Conservation (phyloP, 106 monocot species). For the Acorus calamus region DNA sequence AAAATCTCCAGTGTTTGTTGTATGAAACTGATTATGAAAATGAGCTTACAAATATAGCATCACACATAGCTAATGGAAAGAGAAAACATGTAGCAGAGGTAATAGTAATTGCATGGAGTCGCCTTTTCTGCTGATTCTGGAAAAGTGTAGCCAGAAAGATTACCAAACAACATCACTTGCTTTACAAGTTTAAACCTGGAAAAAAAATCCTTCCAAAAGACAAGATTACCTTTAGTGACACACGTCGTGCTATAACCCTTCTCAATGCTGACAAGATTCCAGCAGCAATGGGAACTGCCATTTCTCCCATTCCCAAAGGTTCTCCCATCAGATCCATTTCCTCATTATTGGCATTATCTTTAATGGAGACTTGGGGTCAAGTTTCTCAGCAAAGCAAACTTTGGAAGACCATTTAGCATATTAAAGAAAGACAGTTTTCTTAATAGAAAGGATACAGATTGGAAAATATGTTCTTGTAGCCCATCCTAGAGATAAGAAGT, state of each 20-base stretch:
- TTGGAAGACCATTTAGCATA: neutral
- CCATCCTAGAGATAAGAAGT: constrained; percentile 74
- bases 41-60: constrained; percentile 63
- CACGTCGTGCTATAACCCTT: constrained; percentile 84
- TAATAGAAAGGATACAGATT: constrained; percentile 53
- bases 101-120: constrained; percentile 90
- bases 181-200: no score
- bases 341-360: constrained; percentile 54
- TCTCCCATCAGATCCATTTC: constrained; percentile 19
- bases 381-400: neutral
- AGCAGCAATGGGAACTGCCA: constrained; percentile 66
- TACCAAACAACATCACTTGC: no score
- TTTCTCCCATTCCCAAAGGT: constrained; percentile 46
- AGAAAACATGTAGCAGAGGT: constrained; percentile 94
- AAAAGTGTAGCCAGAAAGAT: neutral
- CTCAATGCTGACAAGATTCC: constrained; percentile 90
- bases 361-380: constrained; percentile 28
- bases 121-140: constrained; percentile 90
- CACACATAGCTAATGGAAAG: constrained; percentile 94
- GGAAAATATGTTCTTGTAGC: constrained; percentile 64
- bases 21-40: neutral
- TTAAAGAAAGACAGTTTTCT: neutral
- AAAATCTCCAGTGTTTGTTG: neutral
- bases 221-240: constrained; percentile 76
- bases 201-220: neutral